Conservation (phyloP, 2,329 filamentous ascomycete genomes). For the Fusarium transvaalense region DNA sequence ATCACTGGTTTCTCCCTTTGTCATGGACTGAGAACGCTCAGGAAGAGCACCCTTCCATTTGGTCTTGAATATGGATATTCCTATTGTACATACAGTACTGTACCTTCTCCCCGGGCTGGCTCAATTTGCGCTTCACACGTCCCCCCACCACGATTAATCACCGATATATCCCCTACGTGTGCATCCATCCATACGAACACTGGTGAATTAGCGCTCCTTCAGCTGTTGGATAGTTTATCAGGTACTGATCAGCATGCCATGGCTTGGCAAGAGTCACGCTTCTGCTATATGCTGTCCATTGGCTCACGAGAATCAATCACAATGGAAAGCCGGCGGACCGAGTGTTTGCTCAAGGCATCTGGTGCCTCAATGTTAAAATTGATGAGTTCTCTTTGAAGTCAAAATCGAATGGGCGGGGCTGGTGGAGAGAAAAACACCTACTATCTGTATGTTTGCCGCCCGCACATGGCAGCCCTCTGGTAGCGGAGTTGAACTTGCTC, state of each 20-base stretch:
- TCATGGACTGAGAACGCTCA: not conserved
- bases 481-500: constrained; percentile 26
- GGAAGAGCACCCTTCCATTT: not conserved
- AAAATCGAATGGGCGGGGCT: constrained; percentile 34
- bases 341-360: not conserved
- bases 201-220: not conserved
- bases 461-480: constrained; percentile 38
- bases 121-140: constrained; percentile 29
- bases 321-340: not conserved
- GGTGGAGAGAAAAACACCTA: constrained; percentile 27
- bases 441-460: constrained; percentile 25
- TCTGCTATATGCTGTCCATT: constrained; percentile 12
- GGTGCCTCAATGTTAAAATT: not conserved
- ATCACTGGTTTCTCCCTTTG: not conserved
- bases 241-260: constrained; percentile 37
- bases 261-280: constrained; percentile 36
- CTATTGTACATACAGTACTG: no score
- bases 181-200: not conserved
- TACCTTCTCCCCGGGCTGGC: not conserved
- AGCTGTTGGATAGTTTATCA: constrained; percentile 3
- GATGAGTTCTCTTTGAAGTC: constrained; percentile 6
- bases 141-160: constrained; percentile 3
- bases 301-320: constrained; percentile 21
- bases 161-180: constrained; percentile 2
- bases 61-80: not conserved